phyloP scores from a whole-genome alignment of 768 basidiomycete genomes.

The Mycena alexandri region DNA sequence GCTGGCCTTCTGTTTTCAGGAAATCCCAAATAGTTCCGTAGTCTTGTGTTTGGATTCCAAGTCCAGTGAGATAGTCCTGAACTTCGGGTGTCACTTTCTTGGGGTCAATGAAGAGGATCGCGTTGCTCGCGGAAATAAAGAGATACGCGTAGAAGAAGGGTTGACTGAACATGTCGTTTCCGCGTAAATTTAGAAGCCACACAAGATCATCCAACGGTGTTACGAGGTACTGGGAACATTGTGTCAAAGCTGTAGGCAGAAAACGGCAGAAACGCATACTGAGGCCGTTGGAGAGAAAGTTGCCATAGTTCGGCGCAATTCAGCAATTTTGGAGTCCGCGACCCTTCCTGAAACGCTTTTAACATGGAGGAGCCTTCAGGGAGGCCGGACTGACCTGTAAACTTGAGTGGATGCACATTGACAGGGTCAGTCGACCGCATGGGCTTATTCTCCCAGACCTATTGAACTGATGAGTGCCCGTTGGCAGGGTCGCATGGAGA shows the following conservation, averaged over 20 bases:
- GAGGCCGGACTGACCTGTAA: constrained; percentile 44
- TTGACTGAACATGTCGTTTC: constrained; percentile 78
- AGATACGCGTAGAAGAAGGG: constrained; percentile 80
- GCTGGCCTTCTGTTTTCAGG: constrained; percentile 61
- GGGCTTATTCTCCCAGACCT: constrained; percentile 64
- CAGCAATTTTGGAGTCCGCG: constrained; percentile 63
- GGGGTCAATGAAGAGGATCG: constrained; percentile 66
- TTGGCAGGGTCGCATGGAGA: neutral
- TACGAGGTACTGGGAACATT: constrained; percentile 63
- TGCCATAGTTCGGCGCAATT: constrained; percentile 63
- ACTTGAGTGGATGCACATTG: constrained; percentile 62
- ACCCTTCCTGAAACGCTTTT: constrained; percentile 45
- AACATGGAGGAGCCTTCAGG: neutral
- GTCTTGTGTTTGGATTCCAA: constrained; percentile 61
- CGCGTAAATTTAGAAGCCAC: constrained; percentile 79
- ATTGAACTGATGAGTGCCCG: neutral
- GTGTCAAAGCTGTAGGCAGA: constrained; percentile 48
- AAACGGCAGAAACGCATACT: constrained; percentile 51
- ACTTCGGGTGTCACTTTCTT: constrained; percentile 59
- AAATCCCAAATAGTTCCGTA: constrained; percentile 67
- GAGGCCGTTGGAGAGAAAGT: constrained; percentile 54
- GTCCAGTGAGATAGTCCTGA: constrained; percentile 53
- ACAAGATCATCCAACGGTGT: constrained; percentile 80
- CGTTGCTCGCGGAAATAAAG: constrained; percentile 60
- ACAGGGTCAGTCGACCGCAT: constrained; percentile 60